Evolutionary conservation across 345 rosid genomes (phyloP), one percentile per base, ranked within the genome.

Genomic region (Anastatica hierochuntica): DNA sequence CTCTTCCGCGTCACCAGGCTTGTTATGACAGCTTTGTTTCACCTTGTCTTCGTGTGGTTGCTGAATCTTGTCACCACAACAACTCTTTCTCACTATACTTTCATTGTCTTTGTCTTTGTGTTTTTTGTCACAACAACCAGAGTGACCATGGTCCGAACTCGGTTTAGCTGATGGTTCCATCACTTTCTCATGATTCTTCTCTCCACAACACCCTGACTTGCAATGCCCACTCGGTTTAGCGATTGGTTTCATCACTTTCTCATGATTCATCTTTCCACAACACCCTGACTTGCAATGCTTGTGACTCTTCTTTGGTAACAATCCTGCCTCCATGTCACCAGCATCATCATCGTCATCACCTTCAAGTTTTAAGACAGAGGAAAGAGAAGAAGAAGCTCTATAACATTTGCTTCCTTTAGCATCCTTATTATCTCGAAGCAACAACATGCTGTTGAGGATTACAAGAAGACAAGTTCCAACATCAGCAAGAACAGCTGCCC

Each of bases 401-500:
- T 49, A 14, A 34, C 58, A 56, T 53, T 58, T 74, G 38, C 54
- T 23, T 20, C 43, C 57, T 1, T 11, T 10, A 31, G 7, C 30
- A 4, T 56, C 21, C 0, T 20, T 48, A n/a, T n/a, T n/a, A 50
- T 59, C 77, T 39, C 64, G 69, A 23, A 92, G 60, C 31, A 88
- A 73, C 20, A 75, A 66, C 99, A 81, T 88, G 60, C 99, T 92
- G 58, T 83, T 92, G 1, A 79, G 50, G 10, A 92, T 85, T 52
- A 92, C 98, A 1, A 92, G 53, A 49, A 92, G 4, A 69, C 97
- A 92, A 14, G 97, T 83, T 0, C 99, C 99, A 0, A 79, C 85
- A 70, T 92, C 98, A 0, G 87, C 75, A 34, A 88, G 86, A 56
- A 85, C 95, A 4, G 97, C 98, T 0, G 85, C 88, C 97, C 97